A percentile compares a stretch with the other conserved stretches of the same genome.
These are phyloP conservation scores for Podaxis sp. DNA, from an alignment of 768 basidiomycete genomes.

Conservation along the genomic window DNA sequence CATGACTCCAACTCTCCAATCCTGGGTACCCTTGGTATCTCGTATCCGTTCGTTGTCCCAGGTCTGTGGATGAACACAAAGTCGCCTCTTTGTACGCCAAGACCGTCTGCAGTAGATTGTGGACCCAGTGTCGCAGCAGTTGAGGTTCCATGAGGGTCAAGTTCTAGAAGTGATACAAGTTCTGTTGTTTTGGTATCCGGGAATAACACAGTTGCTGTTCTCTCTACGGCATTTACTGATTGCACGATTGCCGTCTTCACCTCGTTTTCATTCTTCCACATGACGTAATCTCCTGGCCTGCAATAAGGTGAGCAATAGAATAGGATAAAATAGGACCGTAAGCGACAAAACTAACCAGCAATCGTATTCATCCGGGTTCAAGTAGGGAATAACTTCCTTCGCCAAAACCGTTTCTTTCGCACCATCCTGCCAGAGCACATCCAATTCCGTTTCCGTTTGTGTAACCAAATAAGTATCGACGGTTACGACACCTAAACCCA, in stretches of 20 bases:
- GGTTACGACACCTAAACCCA: conserved; percentile 44
- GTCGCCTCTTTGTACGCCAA: conserved; percentile 83
- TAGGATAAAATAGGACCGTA: background rate
- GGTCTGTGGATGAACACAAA: conserved; percentile 77
- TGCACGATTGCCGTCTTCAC: conserved; percentile 74
- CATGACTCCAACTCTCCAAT: conserved; percentile 85
- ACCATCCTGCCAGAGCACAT: conserved; percentile 90
- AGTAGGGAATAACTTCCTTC: conserved; percentile 72
- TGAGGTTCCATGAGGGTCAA: conserved; percentile 79
- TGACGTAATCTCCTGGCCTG: conserved; percentile 90
- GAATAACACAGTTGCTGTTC: conserved; percentile 68
- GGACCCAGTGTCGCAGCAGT: conserved; percentile 46
- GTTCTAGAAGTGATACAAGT: conserved; percentile 79
- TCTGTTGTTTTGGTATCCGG: conserved; percentile 54
- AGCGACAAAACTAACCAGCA: conserved; percentile 60
- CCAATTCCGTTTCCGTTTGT: conserved; percentile 67
- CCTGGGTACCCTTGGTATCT: conserved; percentile 69
- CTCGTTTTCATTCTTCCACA: conserved; percentile 77
- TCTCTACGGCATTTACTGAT: conserved; percentile 66
- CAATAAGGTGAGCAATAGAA: conserved; percentile 15
- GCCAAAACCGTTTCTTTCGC: conserved; percentile 59
- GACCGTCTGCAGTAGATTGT: conserved; percentile 48
- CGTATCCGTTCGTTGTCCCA: conserved; percentile 71
- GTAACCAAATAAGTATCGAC: conserved; percentile 63
- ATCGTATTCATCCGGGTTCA: conserved; percentile 90